phyloP scores from a whole-genome alignment of 129 eudicot genomes.

The Arctium minus region DNA sequence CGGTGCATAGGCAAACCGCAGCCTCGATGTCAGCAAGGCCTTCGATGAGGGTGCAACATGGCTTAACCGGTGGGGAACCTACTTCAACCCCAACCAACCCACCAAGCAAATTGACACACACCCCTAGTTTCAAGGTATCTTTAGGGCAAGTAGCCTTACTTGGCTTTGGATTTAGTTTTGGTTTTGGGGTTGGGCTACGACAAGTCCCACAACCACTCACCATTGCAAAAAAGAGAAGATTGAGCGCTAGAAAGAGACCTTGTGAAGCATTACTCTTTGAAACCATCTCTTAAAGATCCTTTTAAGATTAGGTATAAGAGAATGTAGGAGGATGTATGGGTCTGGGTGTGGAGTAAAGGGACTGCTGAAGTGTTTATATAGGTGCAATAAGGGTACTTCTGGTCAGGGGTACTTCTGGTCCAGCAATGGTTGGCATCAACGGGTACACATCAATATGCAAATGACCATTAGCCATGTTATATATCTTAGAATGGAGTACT shows the following conservation, averaged over 20 bases:
- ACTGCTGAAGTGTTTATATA: conserved; percentile 3
- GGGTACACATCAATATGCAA: not conserved
- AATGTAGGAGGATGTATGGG: not conserved
- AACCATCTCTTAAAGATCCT: conserved; percentile 24
- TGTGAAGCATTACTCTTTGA: conserved; percentile 21
- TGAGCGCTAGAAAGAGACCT: conserved; percentile 42
- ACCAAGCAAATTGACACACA: conserved; percentile 57
- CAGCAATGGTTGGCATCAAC: conserved; percentile 12
- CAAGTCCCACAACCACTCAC: conserved; percentile 41
- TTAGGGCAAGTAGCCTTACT: conserved; percentile 35
- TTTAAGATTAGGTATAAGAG: not conserved
- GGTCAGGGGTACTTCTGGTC: not conserved
- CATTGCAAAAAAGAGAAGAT: conserved; percentile 47
- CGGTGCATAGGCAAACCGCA: conserved; percentile 70
- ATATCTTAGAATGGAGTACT: not conserved
- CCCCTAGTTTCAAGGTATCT: conserved; percentile 54
- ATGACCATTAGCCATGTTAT: not conserved
- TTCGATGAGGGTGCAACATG: conserved; percentile 54
- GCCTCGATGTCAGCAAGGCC: conserved; percentile 65
- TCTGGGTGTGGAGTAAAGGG: conserved; percentile 11
- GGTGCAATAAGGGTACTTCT: not conserved
- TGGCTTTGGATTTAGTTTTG: conserved; percentile 17
- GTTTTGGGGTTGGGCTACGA: conserved; percentile 29
- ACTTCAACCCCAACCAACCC: conserved; percentile 22
- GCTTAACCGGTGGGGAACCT: conserved; percentile 45